Evolutionary conservation across 495 filamentous ascomycete species (phyloP).

Genomic region (Pseudevernia furfuracea): DNA sequence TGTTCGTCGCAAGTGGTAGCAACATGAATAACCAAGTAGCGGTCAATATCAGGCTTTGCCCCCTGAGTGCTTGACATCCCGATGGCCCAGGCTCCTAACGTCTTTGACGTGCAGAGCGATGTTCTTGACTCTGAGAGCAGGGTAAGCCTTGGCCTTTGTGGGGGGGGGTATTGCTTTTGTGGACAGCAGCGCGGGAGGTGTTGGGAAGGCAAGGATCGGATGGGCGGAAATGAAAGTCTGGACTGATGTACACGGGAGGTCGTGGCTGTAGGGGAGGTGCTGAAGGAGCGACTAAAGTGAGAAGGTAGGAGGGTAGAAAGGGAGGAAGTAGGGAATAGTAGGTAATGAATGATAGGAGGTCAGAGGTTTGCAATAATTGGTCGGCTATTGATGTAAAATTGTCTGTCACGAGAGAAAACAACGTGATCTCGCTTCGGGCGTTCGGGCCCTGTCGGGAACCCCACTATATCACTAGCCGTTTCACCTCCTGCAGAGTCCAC

Average conservation of each 20-base stretch:
- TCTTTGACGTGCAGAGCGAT: constrained; percentile 8
- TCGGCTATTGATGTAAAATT: constrained; percentile 6
- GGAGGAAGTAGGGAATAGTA: constrained; percentile 14
- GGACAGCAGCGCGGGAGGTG: background rate
- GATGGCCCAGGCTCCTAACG: constrained; percentile 2
- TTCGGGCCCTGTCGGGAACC: background rate
- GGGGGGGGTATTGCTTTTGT: background rate
- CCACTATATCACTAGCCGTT: background rate
- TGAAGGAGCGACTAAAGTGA: constrained; percentile 24
- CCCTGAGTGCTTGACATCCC: constrained; percentile 31
- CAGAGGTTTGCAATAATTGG: constrained; percentile 7
- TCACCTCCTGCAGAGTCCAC: background rate
- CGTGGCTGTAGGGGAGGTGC: constrained; percentile 6
- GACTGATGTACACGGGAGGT: constrained; percentile 7
- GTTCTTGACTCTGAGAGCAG: constrained; percentile 8
- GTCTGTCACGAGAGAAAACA: constrained; percentile 11
- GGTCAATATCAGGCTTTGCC: constrained; percentile 63
- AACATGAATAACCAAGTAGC: constrained; percentile 95
- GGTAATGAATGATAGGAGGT: constrained; percentile 17
- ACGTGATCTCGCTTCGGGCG: background rate
- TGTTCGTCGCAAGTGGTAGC: constrained; percentile 98
- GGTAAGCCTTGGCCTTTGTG: background rate
- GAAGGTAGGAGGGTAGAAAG: constrained; percentile 24
- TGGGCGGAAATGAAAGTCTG: constrained; percentile 8
- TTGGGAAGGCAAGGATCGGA: constrained; percentile 1